Evolutionary conservation across 306 rosid genomes (phyloP), one percentile per base, ranked within the genome.

Genomic region (Mimosa pudica): DNA sequence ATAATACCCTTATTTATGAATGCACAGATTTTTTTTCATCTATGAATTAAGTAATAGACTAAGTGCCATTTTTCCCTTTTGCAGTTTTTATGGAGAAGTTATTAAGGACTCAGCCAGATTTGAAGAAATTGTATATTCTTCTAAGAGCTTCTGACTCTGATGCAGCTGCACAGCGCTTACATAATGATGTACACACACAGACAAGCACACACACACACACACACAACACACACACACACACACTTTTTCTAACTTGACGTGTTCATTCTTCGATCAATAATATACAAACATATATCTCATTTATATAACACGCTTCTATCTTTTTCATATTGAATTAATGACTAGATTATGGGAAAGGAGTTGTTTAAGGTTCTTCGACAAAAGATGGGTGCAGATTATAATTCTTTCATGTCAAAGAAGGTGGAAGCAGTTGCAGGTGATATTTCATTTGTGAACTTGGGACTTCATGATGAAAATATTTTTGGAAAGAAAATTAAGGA

Each of bases 21-120:
- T 0, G 3, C 3, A 8, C 52, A 45, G 48, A 46, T 46, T 48
- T 48, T 48, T 48, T 9, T 48, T 12, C 30, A 24, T 47, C 14
- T 47, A 12, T 47, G 12, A 6, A 47, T 9, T 47, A 47, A 47
- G 51, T 9, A 47, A 47, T 48, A 49, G 13, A 49, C 3, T 11
- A 49, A 49, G 55, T 49, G 55, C 13, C 3, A 3, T 49, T 48
- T 49, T 49, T 17, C 14, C 55, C 20, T n/a, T 52, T 52, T 52
- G 58, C 68, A 94, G 98, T 94, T 82, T 84, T 94, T 76, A 79
- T 86, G 35, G 98, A 94, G 89, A 94, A 94, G 84, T 66, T 91
- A 66, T 66, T 94, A 17, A 83, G 98, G 72, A 84, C 84, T 73
- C 92, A 92, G 73, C 91, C 61, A 5, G 61, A 55, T 55, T 55